Conservation (phyloP, 192 early-diverging fungal species). For the Chytriomyces sp. region DNA sequence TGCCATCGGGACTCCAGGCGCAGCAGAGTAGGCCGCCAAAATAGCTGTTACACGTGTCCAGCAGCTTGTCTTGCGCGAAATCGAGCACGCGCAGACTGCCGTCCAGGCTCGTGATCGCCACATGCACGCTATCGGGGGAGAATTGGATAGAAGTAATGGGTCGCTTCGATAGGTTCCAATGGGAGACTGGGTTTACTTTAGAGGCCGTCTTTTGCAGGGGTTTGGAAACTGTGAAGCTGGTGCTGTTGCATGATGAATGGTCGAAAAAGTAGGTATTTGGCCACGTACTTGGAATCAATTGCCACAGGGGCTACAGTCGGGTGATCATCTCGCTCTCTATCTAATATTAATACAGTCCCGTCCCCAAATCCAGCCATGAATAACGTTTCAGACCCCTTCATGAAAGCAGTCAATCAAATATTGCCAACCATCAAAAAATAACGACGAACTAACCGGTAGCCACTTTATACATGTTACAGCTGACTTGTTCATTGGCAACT, state of each 20-base stretch:
- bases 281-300: conserved; percentile 20
- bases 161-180: conserved; percentile 74
- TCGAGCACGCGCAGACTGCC: conserved; percentile 79
- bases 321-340: conserved; percentile 83
- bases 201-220: conserved; percentile 53
- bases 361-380: conserved; percentile 87
- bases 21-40: conserved; percentile 88
- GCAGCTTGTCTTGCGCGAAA: conserved; percentile 66
- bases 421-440: neutral
- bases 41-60: conserved; percentile 78
- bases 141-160: conserved; percentile 81
- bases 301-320: conserved; percentile 18
- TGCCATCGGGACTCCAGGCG: conserved; percentile 89
- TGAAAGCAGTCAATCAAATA: neutral
- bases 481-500: conserved; percentile 66
- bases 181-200: conserved; percentile 79
- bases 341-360: conserved; percentile 81
- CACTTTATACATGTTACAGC: conserved; percentile 83
- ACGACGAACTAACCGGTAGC: conserved; percentile 65
- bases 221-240: conserved; percentile 22
- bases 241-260: neutral
- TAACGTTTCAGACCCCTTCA: conserved; percentile 67
- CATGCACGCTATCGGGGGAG: conserved; percentile 79
- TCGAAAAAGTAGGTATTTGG: too few species aligned
- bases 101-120: conserved; percentile 81